Percentiles rank a stretch among this genome's conserved stretches.
phyloP scores from a whole-genome alignment of 495 filamentous ascomycete species.

The Usnea hakonensis region DNA sequence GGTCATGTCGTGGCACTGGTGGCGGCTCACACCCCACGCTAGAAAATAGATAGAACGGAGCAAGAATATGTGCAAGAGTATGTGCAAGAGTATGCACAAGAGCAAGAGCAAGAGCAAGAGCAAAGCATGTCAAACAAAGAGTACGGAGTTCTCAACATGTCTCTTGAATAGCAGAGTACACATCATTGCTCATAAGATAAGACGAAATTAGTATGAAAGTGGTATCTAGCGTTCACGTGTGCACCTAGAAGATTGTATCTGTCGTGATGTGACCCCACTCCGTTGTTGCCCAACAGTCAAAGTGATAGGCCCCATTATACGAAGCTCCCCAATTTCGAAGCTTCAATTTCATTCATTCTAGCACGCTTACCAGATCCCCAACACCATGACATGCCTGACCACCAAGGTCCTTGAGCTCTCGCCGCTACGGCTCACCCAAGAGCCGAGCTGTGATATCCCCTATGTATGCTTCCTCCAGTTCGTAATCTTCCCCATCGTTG shows the following conservation, averaged over 20 bases:
- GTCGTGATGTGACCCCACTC: background rate
- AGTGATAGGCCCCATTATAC: background rate
- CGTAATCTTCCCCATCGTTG: constrained; percentile 69
- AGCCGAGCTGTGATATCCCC: constrained; percentile 81
- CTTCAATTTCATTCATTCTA: background rate
- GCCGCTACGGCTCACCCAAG: constrained; percentile 58
- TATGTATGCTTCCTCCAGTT: constrained; percentile 77
- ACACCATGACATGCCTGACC: background rate
- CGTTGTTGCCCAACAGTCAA: background rate
- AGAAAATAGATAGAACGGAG: background rate
- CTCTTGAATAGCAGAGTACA: background rate
- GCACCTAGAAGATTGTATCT: background rate
- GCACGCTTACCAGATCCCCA: background rate
- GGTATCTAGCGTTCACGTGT: background rate
- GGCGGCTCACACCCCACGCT: background rate
- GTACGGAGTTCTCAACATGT: no score
- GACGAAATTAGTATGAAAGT: no score
- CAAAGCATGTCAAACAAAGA: no score
- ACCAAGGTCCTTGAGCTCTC: background rate
- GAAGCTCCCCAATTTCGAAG: background rate
- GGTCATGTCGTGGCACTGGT: background rate
- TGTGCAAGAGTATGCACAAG: no score
- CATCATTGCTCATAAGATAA: no score
- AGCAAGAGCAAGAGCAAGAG: no score
- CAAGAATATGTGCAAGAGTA: background rate